phyloP scores from a whole-genome alignment of 2,329 filamentous ascomycete species.

The Monilinia laxa region DNA sequence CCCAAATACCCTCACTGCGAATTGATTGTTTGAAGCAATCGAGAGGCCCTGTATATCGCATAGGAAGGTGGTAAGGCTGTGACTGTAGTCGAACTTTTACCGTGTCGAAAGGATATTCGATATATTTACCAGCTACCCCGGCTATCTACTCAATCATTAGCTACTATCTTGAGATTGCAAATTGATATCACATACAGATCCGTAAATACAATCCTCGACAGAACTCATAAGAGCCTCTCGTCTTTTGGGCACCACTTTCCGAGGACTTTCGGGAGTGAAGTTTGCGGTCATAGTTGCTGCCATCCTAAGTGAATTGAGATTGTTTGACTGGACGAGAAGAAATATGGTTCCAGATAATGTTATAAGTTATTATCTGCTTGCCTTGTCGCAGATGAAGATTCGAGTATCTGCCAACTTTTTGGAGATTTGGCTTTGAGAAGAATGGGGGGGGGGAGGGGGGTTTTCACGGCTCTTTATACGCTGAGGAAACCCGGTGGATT shows the following conservation, averaged over 20 bases:
- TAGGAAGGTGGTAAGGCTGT: slow-evolving; percentile 80
- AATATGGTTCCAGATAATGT: slow-evolving; percentile 11
- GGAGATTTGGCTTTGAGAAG: neutral
- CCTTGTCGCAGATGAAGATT: neutral
- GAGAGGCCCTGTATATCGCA: slow-evolving; percentile 79
- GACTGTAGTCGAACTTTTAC: slow-evolving; percentile 96
- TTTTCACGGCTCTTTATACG: neutral
- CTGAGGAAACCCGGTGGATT: neutral
- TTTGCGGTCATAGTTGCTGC: slow-evolving; percentile 33
- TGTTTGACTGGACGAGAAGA: slow-evolving; percentile 19
- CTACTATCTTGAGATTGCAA: neutral
- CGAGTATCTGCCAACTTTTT: neutral
- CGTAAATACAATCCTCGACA: slow-evolving; percentile 82
- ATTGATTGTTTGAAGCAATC: slow-evolving; percentile 93
- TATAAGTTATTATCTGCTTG: slow-evolving; percentile 1
- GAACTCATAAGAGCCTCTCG: slow-evolving; percentile 52
- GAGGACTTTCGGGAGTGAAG: slow-evolving; percentile 26
- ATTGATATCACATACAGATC: slow-evolving; percentile 61
- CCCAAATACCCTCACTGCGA: slow-evolving; percentile 69
- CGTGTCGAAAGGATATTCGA: slow-evolving; percentile 98
- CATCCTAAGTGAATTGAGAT: slow-evolving; percentile 28
- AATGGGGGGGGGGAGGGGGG: neutral
- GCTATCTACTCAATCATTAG: slow-evolving; percentile 55
- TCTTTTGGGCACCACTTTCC: slow-evolving; percentile 26
- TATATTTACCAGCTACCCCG: slow-evolving; percentile 88